Evolutionary conservation across 2,329 filamentous ascomycete species (phyloP).

Genomic region (Cytospora mali): DNA sequence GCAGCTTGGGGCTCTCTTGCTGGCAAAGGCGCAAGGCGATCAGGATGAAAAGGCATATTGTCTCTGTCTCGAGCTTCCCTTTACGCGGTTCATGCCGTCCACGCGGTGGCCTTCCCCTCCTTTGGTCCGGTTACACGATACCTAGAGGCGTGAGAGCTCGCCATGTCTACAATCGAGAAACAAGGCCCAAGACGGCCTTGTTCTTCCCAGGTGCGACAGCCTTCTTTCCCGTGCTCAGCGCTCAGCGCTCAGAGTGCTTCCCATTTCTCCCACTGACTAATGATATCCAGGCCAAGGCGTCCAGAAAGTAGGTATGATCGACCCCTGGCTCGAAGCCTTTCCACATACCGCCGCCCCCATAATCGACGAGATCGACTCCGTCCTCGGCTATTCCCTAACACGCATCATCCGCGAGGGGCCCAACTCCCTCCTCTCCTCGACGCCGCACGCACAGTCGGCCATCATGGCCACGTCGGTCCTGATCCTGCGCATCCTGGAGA

Average conservation of each 20-base stretch:
- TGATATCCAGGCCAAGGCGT: conserved; percentile 73
- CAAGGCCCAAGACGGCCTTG: conserved; percentile 53
- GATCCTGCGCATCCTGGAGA: conserved; percentile 83
- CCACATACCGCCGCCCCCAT: conserved; percentile 75
- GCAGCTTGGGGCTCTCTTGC: conserved; percentile 20
- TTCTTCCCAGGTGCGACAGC: conserved; percentile 58
- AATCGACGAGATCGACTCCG: conserved; percentile 81
- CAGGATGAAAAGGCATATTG: conserved; percentile 16
- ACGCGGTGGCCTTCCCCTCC: neutral
- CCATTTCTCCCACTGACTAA: neutral
- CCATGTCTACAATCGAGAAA: conserved; percentile 21
- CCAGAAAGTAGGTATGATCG: conserved; percentile 85
- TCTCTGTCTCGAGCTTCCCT: conserved; percentile 5
- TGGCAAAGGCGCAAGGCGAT: conserved; percentile 8
- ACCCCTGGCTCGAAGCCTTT: conserved; percentile 84
- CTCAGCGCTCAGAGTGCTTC: neutral
- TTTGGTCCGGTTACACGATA: neutral
- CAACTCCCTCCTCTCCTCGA: conserved; percentile 74
- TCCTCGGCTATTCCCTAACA: conserved; percentile 74
- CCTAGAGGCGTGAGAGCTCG: neutral
- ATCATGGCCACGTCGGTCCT: conserved; percentile 95
- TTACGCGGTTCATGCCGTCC: neutral
- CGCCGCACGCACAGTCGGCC: conserved; percentile 87
- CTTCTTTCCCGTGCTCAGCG: neutral
- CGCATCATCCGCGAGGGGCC: conserved; percentile 79